Evolutionary conservation across 352 stramenopile genomes (phyloP).

Genomic region (Globisporangium paroecandrum): DNA sequence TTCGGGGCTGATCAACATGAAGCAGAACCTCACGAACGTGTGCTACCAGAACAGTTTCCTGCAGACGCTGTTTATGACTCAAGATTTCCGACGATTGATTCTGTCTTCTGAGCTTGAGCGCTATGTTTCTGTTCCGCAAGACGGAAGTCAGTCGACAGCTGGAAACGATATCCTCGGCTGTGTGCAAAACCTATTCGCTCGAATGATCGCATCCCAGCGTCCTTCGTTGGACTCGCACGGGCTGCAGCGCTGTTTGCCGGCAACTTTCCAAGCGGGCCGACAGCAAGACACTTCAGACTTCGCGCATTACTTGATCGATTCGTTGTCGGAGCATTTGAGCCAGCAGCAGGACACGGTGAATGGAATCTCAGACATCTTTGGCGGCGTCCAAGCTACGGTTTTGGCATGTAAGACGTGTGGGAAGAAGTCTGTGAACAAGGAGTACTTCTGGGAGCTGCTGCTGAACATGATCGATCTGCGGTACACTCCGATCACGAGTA

Average conservation of each 20-base stretch:
- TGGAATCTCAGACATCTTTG: slow-evolving; percentile 73
- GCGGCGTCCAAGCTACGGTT: slow-evolving; percentile 78
- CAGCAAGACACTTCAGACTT: slow-evolving; percentile 88
- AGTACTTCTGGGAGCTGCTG: slow-evolving; percentile 89
- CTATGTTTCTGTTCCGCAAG: slow-evolving; percentile 34
- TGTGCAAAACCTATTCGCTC: slow-evolving; percentile 73
- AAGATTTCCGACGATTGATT: slow-evolving; percentile 75
- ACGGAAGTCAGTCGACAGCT: slow-evolving; percentile 18
- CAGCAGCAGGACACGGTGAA: slow-evolving; percentile 52
- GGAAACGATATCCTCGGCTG: slow-evolving; percentile 46
- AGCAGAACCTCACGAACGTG: slow-evolving; percentile 87
- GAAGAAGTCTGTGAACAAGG: slow-evolving; percentile 75
- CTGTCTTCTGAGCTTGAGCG: slow-evolving; percentile 48
- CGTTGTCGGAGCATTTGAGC: slow-evolving; percentile 66
- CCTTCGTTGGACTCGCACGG: slow-evolving; percentile 62
- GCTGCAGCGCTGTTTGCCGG: slow-evolving; percentile 66
- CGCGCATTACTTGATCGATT: slow-evolving; percentile 83
- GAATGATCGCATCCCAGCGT: slow-evolving; percentile 65
- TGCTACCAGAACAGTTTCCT: slow-evolving; percentile 91
- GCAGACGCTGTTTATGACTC: slow-evolving; percentile 85
- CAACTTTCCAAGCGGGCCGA: slow-evolving; percentile 74
- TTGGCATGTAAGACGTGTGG: slow-evolving; percentile 78
- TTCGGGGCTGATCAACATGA: slow-evolving; percentile 86
- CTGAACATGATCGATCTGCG: slow-evolving; percentile 88
- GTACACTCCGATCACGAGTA: slow-evolving; percentile 85